phyloP scores from a whole-genome alignment of 768 basidiomycete species.

The Mycena chlorophos region DNA sequence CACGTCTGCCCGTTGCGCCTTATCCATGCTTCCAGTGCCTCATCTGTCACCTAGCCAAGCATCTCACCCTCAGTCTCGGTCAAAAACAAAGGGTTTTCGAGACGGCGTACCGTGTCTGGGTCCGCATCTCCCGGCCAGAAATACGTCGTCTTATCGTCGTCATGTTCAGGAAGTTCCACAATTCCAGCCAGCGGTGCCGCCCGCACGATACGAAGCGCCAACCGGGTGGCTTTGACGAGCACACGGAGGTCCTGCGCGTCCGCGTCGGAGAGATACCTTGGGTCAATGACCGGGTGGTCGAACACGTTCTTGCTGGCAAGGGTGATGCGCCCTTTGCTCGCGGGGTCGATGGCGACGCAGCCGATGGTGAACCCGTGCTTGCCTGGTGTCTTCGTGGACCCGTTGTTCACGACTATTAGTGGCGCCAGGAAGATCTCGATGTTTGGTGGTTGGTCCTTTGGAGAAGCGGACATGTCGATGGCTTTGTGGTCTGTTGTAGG shows the following conservation, averaged over 20 bases:
- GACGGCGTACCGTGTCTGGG: slow-evolving; percentile 11
- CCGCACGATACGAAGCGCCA: slow-evolving; percentile 24
- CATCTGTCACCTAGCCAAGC: slow-evolving; percentile 1
- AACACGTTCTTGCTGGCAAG: slow-evolving; percentile 9
- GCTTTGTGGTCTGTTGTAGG: not conserved
- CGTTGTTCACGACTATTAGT: slow-evolving; percentile 12
- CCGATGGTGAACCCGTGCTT: slow-evolving; percentile 7
- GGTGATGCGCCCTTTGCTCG: not conserved
- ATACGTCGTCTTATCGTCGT: slow-evolving; percentile 11
- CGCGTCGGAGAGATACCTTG: slow-evolving; percentile 16
- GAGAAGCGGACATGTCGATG: slow-evolving; percentile 3
- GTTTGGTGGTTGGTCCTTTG: not conserved
- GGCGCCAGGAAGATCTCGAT: slow-evolving; percentile 18
- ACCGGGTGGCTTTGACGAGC: slow-evolving; percentile 21
- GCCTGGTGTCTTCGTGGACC: slow-evolving; percentile 9
- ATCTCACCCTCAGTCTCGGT: not conserved
- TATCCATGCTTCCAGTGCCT: slow-evolving; percentile 10
- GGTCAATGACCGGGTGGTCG: slow-evolving; percentile 15
- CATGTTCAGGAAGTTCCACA: slow-evolving; percentile 10
- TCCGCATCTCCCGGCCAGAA: slow-evolving; percentile 26
- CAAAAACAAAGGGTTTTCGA: not conserved
- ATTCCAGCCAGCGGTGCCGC: slow-evolving; percentile 10
- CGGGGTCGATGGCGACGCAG: not conserved
- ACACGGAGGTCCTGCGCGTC: slow-evolving; percentile 20
- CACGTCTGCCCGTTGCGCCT: slow-evolving; percentile 14